Base-by-base conservation (phyloP, 495 filamentous ascomycete genomes). In the Echria macrotheca region DNA sequence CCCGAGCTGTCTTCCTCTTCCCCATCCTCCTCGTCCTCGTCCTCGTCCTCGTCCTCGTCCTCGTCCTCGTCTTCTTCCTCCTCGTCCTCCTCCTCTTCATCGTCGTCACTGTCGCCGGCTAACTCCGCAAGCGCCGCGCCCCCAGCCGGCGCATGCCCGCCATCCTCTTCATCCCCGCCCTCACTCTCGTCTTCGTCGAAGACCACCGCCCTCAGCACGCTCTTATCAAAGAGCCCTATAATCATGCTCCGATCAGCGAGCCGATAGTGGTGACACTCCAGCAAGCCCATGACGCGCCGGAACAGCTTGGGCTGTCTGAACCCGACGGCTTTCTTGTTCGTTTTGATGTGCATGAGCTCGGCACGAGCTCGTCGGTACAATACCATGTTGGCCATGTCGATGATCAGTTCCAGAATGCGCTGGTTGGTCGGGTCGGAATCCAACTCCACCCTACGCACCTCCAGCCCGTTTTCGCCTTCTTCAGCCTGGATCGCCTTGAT, bases 251-350 rank as follows among this genome's bases (percentile, higher is more conserved):
- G 83, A 40, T 89, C 83, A 5, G 80, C 81, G 18, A 97, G 74
- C 24, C 91, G 80, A 65, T 89, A 97, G 58, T 93, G 87, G 53
- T 96, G 89, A 42, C 79, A 83, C 69, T 96, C 93, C n/a, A 98
- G 73, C 25, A 96, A 69, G 25, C 71, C 75, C 72, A 97, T 82
- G 47, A 91, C 81, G 63, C 89, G 86, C 47, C 80, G 81, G 70
- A 95, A 97, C 26, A 97, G 74, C 25, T 74, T 70, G 28, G 83
- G 75, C 57, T 87, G 84, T 24, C 75, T 77, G 68, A 98, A 97
- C 11, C 79, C 78, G 5, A 82, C 72, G 2, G 82, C 77, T 54
- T 73, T 72, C 46, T 70, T 67, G 37, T 63, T 63, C 42, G 57
- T 47, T 56, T 74, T 73, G 44, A 80, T 62, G 50, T 77, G 74